Percentiles rank a stretch among this genome's conserved stretches.
phyloP scores from a whole-genome alignment of 306 rosid genomes.

The Castanea mollissima region DNA sequence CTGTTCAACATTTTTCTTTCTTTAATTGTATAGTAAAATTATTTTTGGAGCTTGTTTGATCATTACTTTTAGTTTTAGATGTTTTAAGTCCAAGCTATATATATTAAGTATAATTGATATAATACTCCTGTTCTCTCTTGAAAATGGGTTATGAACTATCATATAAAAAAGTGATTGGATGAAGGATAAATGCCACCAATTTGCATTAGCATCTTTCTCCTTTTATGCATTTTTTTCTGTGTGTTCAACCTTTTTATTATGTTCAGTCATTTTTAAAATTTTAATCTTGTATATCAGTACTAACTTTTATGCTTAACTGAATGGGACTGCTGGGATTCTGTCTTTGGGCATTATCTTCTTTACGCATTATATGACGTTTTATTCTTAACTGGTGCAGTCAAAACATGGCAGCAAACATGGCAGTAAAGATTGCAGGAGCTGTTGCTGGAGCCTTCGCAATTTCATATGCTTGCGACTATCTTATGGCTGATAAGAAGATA shows the following conservation, averaged over 20 bases:
- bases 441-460: constrained; percentile 22
- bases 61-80: background rate
- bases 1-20: background rate
- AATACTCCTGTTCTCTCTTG: background rate
- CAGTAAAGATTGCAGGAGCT: constrained; percentile 26
- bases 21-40: background rate
- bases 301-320: background rate
- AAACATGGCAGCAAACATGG: constrained; percentile 25
- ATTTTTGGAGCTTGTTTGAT: background rate
- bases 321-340: background rate
- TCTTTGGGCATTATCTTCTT: background rate
- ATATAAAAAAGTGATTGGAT: background rate
- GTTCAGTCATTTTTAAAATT: background rate
- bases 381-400: background rate
- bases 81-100: background rate
- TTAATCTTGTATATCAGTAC: background rate
- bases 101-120: background rate
- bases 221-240: background rate
- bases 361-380: background rate
- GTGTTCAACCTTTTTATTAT: background rate
- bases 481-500: constrained; percentile 43
- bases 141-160: background rate
- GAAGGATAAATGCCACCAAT: background rate
- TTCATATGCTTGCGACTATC: constrained; percentile 26
- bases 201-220: background rate